A percentile compares a stretch with the other conserved stretches of the same genome.
phyloP scores from a whole-genome alignment of 2,329 filamentous ascomycete species.

The Neocucurbitaria cava region DNA sequence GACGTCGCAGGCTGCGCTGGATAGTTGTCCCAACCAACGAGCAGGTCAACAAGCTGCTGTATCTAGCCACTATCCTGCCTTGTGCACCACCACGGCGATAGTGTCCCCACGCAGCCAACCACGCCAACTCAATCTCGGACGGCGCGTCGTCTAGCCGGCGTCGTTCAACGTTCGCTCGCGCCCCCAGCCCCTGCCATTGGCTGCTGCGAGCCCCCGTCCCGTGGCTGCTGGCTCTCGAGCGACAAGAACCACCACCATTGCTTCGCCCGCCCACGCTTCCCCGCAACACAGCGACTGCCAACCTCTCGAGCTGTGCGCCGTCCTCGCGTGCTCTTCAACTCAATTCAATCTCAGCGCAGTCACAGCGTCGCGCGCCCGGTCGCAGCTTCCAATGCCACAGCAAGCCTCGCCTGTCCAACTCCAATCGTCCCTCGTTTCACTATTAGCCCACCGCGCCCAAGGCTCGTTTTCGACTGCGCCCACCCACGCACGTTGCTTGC shows the following conservation, averaged over 20 bases:
- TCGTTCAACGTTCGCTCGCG: slow-evolving; percentile 22
- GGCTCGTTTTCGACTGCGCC: slow-evolving; percentile 29
- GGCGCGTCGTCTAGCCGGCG: slow-evolving; percentile 9
- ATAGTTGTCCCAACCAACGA: background rate
- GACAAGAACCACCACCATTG: slow-evolving; percentile 1
- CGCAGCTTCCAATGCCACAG: slow-evolving; percentile 34
- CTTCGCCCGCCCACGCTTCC: slow-evolving; percentile 16
- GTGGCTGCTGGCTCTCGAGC: slow-evolving; percentile 15
- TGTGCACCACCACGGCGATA: background rate
- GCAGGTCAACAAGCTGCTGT: background rate
- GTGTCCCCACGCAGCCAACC: slow-evolving; percentile 1
- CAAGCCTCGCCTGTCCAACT: slow-evolving; percentile 34
- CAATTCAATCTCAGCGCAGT: slow-evolving; percentile 1
- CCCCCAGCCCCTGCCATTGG: slow-evolving; percentile 22
- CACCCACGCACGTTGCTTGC: slow-evolving; percentile 11
- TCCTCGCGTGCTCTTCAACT: slow-evolving; percentile 5
- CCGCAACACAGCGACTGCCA: slow-evolving; percentile 18
- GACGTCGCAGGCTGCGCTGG: no score
- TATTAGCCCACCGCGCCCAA: slow-evolving; percentile 29
- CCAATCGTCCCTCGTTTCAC: slow-evolving; percentile 42
- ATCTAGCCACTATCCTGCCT: background rate
- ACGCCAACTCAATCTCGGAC: slow-evolving; percentile 18
- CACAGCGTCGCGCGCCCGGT: slow-evolving; percentile 9
- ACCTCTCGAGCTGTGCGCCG: slow-evolving; percentile 15
- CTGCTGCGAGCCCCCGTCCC: slow-evolving; percentile 12